Conservation (phyloP, 148 eudicot species). For the Nepenthes gracilis region DNA sequence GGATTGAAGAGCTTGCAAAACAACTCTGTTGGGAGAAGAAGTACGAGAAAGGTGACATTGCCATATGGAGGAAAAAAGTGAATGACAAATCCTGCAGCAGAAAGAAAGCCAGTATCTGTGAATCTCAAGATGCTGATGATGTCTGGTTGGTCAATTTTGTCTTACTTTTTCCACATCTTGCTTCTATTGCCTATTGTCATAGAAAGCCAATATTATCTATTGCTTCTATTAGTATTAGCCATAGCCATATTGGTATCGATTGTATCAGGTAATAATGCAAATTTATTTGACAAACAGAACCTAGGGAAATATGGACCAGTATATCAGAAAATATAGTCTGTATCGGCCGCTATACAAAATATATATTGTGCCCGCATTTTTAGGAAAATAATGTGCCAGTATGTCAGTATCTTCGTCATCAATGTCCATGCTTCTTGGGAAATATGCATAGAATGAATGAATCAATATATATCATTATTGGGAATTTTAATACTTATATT, state of each 20-base stretch:
- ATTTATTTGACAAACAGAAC: too few species aligned
- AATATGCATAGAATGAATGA: too few species aligned
- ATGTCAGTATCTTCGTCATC: too few species aligned
- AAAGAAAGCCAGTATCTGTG: constrained; percentile 30
- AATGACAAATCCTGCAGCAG: constrained; percentile 43
- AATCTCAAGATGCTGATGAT: constrained; percentile 46
- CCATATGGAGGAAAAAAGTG: constrained; percentile 47
- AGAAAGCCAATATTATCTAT: neutral
- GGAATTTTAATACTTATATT: too few species aligned
- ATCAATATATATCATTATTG: too few species aligned
- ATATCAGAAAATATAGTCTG: too few species aligned
- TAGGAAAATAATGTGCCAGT: too few species aligned
- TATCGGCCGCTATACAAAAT: too few species aligned
- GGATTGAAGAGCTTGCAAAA: constrained; percentile 59
- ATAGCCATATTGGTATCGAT: neutral
- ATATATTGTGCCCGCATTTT: too few species aligned
- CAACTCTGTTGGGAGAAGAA: constrained; percentile 82
- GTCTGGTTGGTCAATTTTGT: constrained; percentile 44
- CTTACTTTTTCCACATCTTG: neutral
- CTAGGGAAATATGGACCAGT: too few species aligned
- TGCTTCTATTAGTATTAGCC: neutral
- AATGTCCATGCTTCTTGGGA: too few species aligned
- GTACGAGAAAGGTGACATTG: constrained; percentile 76
- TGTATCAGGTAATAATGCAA: too few species aligned
- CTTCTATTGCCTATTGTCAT: neutral